phyloP scores from a whole-genome alignment of 129 eudicot species.

The Flaveria linearis region DNA sequence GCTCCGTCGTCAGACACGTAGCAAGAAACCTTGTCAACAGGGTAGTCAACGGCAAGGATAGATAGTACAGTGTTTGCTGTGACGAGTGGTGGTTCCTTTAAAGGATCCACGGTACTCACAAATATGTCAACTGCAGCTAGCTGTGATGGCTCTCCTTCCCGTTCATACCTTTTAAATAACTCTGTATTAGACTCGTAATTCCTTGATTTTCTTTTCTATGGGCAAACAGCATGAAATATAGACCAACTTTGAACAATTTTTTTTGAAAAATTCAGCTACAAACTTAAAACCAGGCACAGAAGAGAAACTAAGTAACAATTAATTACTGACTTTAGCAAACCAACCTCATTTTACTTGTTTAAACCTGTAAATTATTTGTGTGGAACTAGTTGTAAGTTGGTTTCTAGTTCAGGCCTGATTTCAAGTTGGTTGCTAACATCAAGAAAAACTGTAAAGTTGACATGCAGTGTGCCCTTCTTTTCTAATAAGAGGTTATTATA shows the following conservation, averaged over 20 bases:
- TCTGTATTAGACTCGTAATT: constrained; percentile 13
- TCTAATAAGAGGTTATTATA: neutral
- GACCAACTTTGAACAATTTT: neutral
- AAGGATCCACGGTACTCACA: constrained; percentile 99
- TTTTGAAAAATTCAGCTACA: neutral
- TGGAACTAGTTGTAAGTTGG: neutral
- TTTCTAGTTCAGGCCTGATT: neutral
- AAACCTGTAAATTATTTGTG: neutral
- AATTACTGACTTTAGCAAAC: neutral
- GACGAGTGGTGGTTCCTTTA: constrained; percentile 99
- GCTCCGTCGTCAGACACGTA: constrained; percentile 99
- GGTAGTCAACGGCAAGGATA: constrained; percentile 96
- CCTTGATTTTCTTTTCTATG: neutral
- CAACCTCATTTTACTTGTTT: neutral
- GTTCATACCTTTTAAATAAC: constrained; percentile 70
- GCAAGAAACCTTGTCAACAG: constrained; percentile 99
- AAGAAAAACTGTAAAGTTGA: neutral
- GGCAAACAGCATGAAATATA: neutral
- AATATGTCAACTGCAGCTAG: constrained; percentile 97
- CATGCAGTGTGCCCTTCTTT: neutral
- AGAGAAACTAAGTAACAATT: neutral
- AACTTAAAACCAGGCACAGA: neutral
- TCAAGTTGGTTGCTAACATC: neutral
- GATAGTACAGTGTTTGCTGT: constrained; percentile 97
- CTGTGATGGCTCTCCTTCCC: constrained; percentile 98